phyloP scores from a whole-genome alignment of 225 moss, liverwort and hornwort genomes.

The Ulota crispa region DNA sequence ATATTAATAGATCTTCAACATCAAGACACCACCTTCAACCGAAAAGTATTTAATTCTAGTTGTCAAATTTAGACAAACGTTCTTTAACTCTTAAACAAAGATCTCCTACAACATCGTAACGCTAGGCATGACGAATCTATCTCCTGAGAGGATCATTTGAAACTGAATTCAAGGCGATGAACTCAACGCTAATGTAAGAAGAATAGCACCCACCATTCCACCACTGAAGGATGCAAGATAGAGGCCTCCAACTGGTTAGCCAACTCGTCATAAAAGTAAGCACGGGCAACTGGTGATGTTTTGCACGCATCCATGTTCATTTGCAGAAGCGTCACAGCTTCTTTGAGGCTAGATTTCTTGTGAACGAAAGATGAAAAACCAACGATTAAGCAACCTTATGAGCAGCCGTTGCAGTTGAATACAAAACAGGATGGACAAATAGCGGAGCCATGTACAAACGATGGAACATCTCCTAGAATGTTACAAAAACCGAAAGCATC shows the following conservation, averaged over 20 bases:
- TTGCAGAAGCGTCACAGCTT: constrained; percentile 70
- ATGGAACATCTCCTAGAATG: not conserved
- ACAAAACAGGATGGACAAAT: constrained; percentile 3
- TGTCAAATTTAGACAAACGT: not conserved
- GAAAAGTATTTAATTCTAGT: not conserved
- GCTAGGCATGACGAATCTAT: not conserved
- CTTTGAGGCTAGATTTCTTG: constrained; percentile 62
- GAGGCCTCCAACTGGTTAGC: constrained; percentile 66
- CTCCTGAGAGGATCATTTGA: not conserved
- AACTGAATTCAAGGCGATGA: not conserved
- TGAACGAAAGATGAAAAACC: constrained; percentile 22
- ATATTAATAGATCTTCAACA: not conserved
- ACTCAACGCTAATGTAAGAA: not conserved
- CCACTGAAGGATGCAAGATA: constrained; percentile 48
- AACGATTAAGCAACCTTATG: constrained; percentile 14
- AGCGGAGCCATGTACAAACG: not conserved
- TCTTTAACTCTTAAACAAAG: constrained; percentile 4
- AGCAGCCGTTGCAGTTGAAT: constrained; percentile 13
- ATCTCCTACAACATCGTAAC: not conserved
- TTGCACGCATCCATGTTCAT: constrained; percentile 85
- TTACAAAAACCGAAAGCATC: not conserved
- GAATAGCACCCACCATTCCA: constrained; percentile 62
- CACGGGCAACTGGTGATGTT: constrained; percentile 59
- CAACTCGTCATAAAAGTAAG: constrained; percentile 80
- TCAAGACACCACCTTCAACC: not conserved